phyloP scores from a whole-genome alignment of 1,284 basidiomycete genomes.

The Cutaneotrichosporon arboriforme region DNA sequence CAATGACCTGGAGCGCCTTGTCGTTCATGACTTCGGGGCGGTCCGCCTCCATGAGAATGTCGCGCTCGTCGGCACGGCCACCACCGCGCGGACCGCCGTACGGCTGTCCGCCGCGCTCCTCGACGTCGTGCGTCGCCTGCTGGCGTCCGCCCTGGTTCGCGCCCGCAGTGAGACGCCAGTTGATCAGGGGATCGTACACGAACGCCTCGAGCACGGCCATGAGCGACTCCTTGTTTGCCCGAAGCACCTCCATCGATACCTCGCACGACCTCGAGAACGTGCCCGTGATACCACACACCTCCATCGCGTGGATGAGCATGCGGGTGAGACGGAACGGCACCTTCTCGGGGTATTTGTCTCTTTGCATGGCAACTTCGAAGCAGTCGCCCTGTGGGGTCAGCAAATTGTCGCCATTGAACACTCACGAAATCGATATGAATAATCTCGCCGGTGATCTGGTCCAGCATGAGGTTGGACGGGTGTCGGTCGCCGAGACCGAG shows the following conservation, averaged over 20 bases:
- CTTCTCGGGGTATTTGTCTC: conserved; percentile 98
- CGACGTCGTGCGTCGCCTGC: conserved; percentile 16
- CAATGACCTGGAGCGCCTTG: conserved; percentile 81
- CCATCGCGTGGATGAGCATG: conserved; percentile 99
- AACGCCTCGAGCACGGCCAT: conserved; percentile 93
- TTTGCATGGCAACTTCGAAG: conserved; percentile 89
- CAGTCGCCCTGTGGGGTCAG: conserved; percentile 61
- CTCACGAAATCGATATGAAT: conserved; percentile 87
- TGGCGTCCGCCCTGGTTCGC: conserved; percentile 42
- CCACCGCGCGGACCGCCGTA: conserved; percentile 10
- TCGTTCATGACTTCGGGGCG: conserved; percentile 81
- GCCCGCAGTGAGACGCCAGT: conserved; percentile 53
- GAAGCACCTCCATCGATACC: conserved; percentile 92
- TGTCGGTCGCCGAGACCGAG: conserved; percentile 97
- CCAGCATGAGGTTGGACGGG: conserved; percentile 90
- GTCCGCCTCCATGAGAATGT: conserved; percentile 46
- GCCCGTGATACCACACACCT: conserved; percentile 95
- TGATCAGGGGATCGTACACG: conserved; percentile 58
- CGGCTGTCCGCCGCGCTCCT: conserved; percentile 13
- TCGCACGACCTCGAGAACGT: conserved; percentile 95
- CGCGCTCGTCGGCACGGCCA: conserved; percentile 46
- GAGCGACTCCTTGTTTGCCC: conserved; percentile 94
- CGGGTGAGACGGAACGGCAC: conserved; percentile 97
- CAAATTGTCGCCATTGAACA: not conserved
- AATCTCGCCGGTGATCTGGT: conserved; percentile 88